These are phyloP conservation scores for Neurospora intermedia DNA, from an alignment of 495 filamentous ascomycete species.

Conservation along the genomic window DNA sequence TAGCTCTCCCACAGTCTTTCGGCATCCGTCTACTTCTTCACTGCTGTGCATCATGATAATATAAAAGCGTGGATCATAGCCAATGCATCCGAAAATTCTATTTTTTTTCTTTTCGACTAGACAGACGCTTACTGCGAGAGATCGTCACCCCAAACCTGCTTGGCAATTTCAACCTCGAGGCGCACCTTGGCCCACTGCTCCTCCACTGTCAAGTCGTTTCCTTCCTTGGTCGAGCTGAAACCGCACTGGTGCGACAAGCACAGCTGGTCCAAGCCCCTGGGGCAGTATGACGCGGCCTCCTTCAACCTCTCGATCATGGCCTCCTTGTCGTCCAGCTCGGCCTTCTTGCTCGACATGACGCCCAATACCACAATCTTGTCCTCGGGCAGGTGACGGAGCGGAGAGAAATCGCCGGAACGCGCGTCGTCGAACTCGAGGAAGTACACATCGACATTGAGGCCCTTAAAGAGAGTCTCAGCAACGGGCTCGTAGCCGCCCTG, in stretches of 20 bases:
- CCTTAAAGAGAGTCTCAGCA: constrained; percentile 52
- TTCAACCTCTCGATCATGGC: constrained; percentile 47
- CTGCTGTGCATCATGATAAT: neutral
- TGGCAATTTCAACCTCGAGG: constrained; percentile 36
- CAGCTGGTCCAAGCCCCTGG: constrained; percentile 46
- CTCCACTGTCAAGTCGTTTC: constrained; percentile 49
- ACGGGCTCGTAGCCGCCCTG: constrained; percentile 60
- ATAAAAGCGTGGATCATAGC: neutral
- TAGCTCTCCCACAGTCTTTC: neutral
- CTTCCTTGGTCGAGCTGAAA: constrained; percentile 54
- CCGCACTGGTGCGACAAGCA: constrained; percentile 60
- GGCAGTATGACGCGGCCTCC: constrained; percentile 50
- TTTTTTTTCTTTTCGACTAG: neutral
- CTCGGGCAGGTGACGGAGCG: constrained; percentile 49
- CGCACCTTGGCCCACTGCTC: constrained; percentile 45
- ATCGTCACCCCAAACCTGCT: constrained; percentile 38
- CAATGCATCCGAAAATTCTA: neutral
- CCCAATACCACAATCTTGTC: constrained; percentile 57
- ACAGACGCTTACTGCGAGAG: constrained; percentile 20
- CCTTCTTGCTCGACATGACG: constrained; percentile 55
- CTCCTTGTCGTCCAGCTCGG: constrained; percentile 50
- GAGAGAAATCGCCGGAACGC: constrained; percentile 55
- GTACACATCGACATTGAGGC: constrained; percentile 54
- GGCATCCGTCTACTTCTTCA: neutral
- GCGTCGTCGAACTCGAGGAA: constrained; percentile 62